Percentiles rank a stretch among this genome's conserved stretches.
Conservation (phyloP, 2,329 filamentous ascomycete species). For the Lasiodiplodia sp. region DNA sequence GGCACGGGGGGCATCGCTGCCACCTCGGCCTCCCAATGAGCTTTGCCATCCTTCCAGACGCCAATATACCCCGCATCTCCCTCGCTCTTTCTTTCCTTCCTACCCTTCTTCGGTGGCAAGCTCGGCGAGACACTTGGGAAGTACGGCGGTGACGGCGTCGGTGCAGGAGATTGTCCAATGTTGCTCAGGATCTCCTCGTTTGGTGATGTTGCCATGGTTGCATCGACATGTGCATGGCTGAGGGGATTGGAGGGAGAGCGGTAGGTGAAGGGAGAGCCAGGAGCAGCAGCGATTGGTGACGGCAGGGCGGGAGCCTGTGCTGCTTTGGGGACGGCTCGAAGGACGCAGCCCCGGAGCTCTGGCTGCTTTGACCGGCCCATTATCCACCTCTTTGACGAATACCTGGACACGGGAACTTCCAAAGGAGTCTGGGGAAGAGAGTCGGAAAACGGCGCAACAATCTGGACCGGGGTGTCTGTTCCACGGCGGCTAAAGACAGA, state of each 20-base stretch:
- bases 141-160: conserved; percentile 32
- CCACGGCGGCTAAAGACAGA: conserved; percentile 49
- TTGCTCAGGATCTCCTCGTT: conserved; percentile 50
- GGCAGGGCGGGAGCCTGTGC: background rate
- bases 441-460: background rate
- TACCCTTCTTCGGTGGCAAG: conserved; percentile 30
- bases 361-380: conserved; percentile 14
- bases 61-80: conserved; percentile 47
- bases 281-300: conserved; percentile 4
- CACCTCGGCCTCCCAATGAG: conserved; percentile 46
- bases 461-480: conserved; percentile 34
- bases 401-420: background rate
- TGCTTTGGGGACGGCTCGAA: conserved; percentile 44
- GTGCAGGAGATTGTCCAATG: conserved; percentile 40
- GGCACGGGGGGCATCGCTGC: conserved; percentile 22
- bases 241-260: conserved; percentile 28
- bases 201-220: conserved; percentile 47
- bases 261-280: conserved; percentile 2
- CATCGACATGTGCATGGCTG: conserved; percentile 37
- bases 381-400: conserved; percentile 28
- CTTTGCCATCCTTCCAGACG: conserved; percentile 54
- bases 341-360: conserved; percentile 39
- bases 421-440: background rate
- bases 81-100: conserved; percentile 15
- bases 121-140: conserved; percentile 5